Evolutionary conservation across 202 grass and related monocot genomes (phyloP).

Genomic region (Bolboschoenoplectus hybrid): DNA sequence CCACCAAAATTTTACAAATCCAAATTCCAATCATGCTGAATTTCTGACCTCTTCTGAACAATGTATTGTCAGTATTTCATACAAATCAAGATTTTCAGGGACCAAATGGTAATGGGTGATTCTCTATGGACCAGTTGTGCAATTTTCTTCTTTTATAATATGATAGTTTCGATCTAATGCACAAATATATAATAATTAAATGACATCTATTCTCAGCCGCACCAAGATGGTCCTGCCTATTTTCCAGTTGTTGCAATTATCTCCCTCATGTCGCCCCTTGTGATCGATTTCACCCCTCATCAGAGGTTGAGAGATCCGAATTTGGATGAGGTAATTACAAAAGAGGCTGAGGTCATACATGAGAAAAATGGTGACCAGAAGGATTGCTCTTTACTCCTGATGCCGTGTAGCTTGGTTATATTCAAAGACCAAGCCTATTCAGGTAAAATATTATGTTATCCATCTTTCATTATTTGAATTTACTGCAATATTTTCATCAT

Average conservation of each 20-base stretch:
- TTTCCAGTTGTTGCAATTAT: slow-evolving; percentile 93
- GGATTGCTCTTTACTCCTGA: slow-evolving; percentile 67
- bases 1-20: neutral
- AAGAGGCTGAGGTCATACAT: slow-evolving; percentile 32
- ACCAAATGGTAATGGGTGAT: neutral
- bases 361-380: slow-evolving; percentile 35
- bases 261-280: slow-evolving; percentile 76
- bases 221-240: slow-evolving; percentile 97
- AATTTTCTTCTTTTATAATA: slow-evolving; percentile 30
- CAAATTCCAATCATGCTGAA: neutral
- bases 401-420: slow-evolving; percentile 79
- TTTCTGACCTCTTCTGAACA: neutral
- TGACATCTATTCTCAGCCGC: slow-evolving; percentile 54
- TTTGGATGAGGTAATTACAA: slow-evolving; percentile 31
- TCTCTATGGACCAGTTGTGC: neutral
- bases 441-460: slow-evolving; percentile 45
- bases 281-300: slow-evolving; percentile 78
- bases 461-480: neutral
- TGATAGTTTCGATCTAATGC: neutral
- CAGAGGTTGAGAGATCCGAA: slow-evolving; percentile 49
- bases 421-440: slow-evolving; percentile 96
- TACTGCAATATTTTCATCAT: neutral
- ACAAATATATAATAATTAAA: slow-evolving; percentile 25
- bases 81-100: neutral
- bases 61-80: neutral